Percentiles rank a stretch among this genome's conserved stretches.
Evolutionary conservation across 1,284 basidiomycete genomes (phyloP).

Genomic region (Psilocybe mexicana): DNA sequence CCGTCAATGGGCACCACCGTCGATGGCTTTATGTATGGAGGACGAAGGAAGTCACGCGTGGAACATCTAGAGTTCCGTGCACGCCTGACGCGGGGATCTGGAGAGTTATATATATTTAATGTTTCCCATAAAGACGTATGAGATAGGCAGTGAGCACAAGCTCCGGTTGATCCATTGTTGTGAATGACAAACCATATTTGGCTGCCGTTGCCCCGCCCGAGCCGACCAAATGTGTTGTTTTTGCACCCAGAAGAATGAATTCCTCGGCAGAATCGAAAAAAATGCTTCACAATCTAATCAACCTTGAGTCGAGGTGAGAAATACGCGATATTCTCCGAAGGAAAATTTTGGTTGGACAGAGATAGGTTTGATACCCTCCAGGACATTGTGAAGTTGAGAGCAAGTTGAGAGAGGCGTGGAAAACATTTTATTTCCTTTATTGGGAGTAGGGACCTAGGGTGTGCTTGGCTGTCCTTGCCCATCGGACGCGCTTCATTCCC

Average conservation of each 20-base stretch:
- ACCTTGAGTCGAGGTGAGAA: no score
- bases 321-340: no score
- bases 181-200: constrained; percentile 3
- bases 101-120: neutral
- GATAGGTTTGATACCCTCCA: no score
- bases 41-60: constrained; percentile 13
- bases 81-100: constrained; percentile 8
- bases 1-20: neutral
- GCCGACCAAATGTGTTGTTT: neutral
- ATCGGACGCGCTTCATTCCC: constrained; percentile 25
- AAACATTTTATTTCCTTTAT: no score
- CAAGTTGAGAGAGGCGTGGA: no score
- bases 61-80: constrained; percentile 3
- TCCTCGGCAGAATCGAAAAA: neutral
- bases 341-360: no score
- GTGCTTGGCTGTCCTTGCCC: constrained; percentile 23
- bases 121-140: constrained; percentile 8
- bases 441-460: neutral
- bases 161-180: constrained; percentile 13
- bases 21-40: constrained; percentile 11
- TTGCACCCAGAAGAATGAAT: neutral
- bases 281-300: no score
- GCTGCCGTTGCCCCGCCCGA: neutral
- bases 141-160: constrained; percentile 11
- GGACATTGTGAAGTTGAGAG: no score